Evolutionary conservation across 306 rosid genomes (phyloP).

Genomic region (Inga oerstediana): DNA sequence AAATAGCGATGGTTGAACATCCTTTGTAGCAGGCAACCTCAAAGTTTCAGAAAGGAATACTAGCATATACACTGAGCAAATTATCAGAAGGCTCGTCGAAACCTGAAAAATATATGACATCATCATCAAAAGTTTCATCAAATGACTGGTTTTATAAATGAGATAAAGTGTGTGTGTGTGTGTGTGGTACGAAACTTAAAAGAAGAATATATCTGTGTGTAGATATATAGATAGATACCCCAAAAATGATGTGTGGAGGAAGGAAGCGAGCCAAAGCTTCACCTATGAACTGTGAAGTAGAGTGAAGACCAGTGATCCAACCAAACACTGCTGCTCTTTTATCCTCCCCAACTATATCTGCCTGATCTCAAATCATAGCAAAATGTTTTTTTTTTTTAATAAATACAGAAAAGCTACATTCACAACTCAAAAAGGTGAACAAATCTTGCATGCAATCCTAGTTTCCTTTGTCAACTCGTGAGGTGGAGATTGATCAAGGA

Average conservation of each 20-base stretch:
- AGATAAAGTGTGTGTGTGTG: too few relatives aligned
- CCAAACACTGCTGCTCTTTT: slow-evolving; percentile 65
- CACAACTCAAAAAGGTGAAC: too few relatives aligned
- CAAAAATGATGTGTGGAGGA: slow-evolving; percentile 55
- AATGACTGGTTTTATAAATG: too few relatives aligned
- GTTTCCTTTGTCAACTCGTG: too few relatives aligned
- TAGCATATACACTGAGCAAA: slow-evolving; percentile 66
- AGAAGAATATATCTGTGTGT: too few relatives aligned
- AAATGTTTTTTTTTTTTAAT: too few relatives aligned
- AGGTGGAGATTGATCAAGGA: too few relatives aligned
- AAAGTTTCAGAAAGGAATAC: slow-evolving; percentile 72
- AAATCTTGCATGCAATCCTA: too few relatives aligned
- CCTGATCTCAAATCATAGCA: slow-evolving; percentile 34
- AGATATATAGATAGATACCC: slow-evolving; percentile 28
- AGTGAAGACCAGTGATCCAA: slow-evolving; percentile 70
- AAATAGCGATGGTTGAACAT: slow-evolving; percentile 29
- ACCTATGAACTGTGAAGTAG: slow-evolving; percentile 67
- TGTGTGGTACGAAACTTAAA: too few relatives aligned
- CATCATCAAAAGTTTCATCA: background rate
- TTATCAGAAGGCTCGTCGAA: slow-evolving; percentile 60
- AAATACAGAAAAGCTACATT: too few relatives aligned
- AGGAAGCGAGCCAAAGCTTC: slow-evolving; percentile 61
- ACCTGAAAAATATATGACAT: slow-evolving; percentile 51
- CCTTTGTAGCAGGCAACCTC: slow-evolving; percentile 29
- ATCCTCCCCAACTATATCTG: slow-evolving; percentile 59